Evolutionary conservation across 1,284 basidiomycete genomes (phyloP), one percentile per base, ranked within the genome.

Genomic region (Ceraceosorus guamensis): DNA sequence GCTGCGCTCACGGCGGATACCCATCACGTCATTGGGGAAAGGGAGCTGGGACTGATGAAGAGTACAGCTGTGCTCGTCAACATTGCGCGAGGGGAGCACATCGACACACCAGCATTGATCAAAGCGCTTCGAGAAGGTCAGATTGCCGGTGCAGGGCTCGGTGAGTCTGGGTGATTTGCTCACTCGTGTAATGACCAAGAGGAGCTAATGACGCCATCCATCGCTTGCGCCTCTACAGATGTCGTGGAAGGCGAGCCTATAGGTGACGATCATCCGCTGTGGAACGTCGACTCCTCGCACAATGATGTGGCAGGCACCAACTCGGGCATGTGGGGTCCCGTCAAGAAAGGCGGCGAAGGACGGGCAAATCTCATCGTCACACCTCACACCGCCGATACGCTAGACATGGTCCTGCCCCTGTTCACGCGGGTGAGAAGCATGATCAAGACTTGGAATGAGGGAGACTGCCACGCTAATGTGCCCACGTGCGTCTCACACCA

Each of bases 191-290:
- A n/a, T n/a, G n/a, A n/a, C n/a, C n/a, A n/a, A n/a, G n/a, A n/a
- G n/a, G n/a, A n/a, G n/a, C n/a, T n/a, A n/a, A n/a, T n/a, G n/a
- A n/a, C n/a, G n/a, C n/a, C n/a, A n/a, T n/a, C n/a, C n/a, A n/a
- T n/a, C n/a, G n/a, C n/a, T n/a, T n/a, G n/a, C n/a, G n/a, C n/a
- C n/a, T n/a, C n/a, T n/a, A n/a, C n/a, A n/a, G 93, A 98, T 76
- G 93, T 97, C 35, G 84, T 96, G 10, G 89, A 91, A 63, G 89
- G 89, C 34, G 93, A 98, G 77, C 93, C 93, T 0, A 49, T 63
- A 5, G 59, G 59, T 4, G 55, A 53, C 2, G 41, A 39, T 8
- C 57, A 60, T 37, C 18, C 47, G 13, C 52, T 63, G 7, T 63
- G 60, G 55, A 33, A 14, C 3, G 35, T 53, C 14, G 33, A 46